Percentiles rank a stretch among this genome's conserved stretches.
Conservation (phyloP, 2,329 filamentous ascomycete genomes). For the Colletotrichum australisinense region DNA sequence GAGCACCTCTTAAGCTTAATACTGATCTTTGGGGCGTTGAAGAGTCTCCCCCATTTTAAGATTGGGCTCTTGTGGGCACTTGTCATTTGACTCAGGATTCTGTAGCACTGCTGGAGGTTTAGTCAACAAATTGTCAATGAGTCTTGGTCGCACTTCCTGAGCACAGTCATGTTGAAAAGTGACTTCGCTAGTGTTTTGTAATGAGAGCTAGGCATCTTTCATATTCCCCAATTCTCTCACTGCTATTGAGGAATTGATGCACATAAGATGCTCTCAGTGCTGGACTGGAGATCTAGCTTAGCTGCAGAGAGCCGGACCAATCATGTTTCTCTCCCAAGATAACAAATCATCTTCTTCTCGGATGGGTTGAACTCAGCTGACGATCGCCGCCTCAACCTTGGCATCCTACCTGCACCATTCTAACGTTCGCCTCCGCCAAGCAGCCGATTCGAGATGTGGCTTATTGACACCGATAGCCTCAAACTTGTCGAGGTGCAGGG, state of each 20-base stretch:
- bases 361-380: background rate
- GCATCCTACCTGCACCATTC: background rate
- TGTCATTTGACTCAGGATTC: no score
- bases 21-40: background rate
- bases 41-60: background rate
- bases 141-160: no score
- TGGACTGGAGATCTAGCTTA: background rate
- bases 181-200: background rate
- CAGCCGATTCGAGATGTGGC: constrained; percentile 37
- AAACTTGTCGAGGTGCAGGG: constrained; percentile 39
- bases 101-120: background rate
- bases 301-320: background rate
- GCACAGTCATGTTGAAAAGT: background rate
- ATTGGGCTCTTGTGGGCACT: background rate
- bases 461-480: constrained; percentile 39
- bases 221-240: background rate
- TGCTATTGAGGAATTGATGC: background rate
- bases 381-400: background rate
- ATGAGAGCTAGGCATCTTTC: background rate
- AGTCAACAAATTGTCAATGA: background rate
- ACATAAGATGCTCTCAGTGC: background rate
- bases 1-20: background rate
- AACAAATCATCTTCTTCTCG: background rate
- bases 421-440: background rate
- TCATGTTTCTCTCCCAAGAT: background rate